These are phyloP conservation scores for Phaeolepiota aurea DNA, from an alignment of 768 basidiomycete genomes.

Conservation along the genomic window DNA sequence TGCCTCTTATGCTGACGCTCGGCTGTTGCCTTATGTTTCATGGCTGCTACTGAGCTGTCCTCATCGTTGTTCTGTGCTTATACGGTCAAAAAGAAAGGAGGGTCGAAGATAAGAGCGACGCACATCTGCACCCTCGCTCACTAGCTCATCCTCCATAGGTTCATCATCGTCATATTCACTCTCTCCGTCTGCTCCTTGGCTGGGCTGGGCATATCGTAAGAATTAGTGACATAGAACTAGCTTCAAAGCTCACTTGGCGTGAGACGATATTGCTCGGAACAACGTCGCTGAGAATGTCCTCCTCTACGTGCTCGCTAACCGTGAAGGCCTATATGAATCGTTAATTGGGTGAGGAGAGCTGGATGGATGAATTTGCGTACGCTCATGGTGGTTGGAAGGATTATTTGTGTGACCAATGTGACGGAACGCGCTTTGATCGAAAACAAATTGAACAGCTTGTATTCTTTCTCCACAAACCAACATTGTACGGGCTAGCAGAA, in stretches of 20 bases:
- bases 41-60: slow-evolving; percentile 11
- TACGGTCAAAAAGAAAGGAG: neutral
- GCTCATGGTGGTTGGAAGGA: neutral
- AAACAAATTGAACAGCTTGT: too few relatives aligned
- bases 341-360: neutral
- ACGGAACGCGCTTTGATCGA: too few relatives aligned
- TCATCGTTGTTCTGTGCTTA: slow-evolving; percentile 3
- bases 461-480: too few relatives aligned
- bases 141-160: slow-evolving; percentile 51
- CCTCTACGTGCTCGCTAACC: slow-evolving; percentile 35
- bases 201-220: slow-evolving; percentile 26
- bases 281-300: slow-evolving; percentile 86
- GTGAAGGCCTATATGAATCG: slow-evolving; percentile 25
- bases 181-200: slow-evolving; percentile 67
- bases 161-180: slow-evolving; percentile 58
- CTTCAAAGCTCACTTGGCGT: slow-evolving; percentile 50
- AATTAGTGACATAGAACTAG: slow-evolving; percentile 4
- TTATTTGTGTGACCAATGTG: neutral
- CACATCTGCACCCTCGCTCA: slow-evolving; percentile 41
- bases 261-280: slow-evolving; percentile 90
- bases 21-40: slow-evolving; percentile 20
- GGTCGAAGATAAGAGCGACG: slow-evolving; percentile 14
- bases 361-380: neutral
- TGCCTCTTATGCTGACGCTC: slow-evolving; percentile 29
- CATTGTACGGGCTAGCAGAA: too few relatives aligned